These are phyloP conservation scores for Aspergillus spinulosporus DNA, from an alignment of 2,329 filamentous ascomycete genomes.

Conservation along the genomic window DNA sequence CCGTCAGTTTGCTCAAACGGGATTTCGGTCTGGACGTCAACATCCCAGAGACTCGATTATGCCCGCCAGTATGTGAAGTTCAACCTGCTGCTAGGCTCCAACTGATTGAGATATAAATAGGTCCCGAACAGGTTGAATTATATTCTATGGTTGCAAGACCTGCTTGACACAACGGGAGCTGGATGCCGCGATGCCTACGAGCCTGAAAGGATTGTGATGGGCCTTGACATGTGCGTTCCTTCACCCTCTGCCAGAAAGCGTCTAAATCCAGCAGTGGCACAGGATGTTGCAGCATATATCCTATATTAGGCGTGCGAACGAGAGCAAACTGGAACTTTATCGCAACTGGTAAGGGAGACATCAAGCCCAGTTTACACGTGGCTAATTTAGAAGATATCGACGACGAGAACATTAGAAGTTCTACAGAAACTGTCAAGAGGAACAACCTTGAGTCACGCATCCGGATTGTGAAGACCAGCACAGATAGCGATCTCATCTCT, in stretches of 20 bases:
- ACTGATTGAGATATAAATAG: slow-evolving; percentile 28
- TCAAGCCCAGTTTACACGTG: not conserved
- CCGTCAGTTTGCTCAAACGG: slow-evolving; percentile 70
- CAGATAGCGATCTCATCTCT: slow-evolving; percentile 62
- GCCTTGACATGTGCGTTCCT: slow-evolving; percentile 67
- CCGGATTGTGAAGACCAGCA: slow-evolving; percentile 58
- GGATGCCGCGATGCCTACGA: slow-evolving; percentile 54
- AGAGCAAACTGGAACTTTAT: slow-evolving; percentile 70
- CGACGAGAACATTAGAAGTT: slow-evolving; percentile 64
- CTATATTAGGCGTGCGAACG: slow-evolving; percentile 72
- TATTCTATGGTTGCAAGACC: slow-evolving; percentile 79
- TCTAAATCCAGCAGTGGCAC: slow-evolving; percentile 61
- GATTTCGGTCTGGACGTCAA: slow-evolving; percentile 73
- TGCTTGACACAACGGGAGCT: slow-evolving; percentile 69
- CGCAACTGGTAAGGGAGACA: slow-evolving; percentile 56
- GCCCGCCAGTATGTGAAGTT: slow-evolving; percentile 67
- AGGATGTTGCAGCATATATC: slow-evolving; percentile 88
- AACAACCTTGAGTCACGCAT: slow-evolving; percentile 69
- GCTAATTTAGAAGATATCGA: slow-evolving; percentile 67
- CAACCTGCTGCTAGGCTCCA: not conserved
- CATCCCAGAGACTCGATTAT: slow-evolving; percentile 76
- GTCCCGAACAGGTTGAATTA: slow-evolving; percentile 71
- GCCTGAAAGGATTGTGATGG: slow-evolving; percentile 58
- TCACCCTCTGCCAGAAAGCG: slow-evolving; percentile 1
- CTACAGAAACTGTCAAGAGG: slow-evolving; percentile 63